A percentile compares a stretch with the other conserved stretches of the same genome.
Conservation (phyloP, 169 alveolate genomes). For the Neospora caninum region DNA sequence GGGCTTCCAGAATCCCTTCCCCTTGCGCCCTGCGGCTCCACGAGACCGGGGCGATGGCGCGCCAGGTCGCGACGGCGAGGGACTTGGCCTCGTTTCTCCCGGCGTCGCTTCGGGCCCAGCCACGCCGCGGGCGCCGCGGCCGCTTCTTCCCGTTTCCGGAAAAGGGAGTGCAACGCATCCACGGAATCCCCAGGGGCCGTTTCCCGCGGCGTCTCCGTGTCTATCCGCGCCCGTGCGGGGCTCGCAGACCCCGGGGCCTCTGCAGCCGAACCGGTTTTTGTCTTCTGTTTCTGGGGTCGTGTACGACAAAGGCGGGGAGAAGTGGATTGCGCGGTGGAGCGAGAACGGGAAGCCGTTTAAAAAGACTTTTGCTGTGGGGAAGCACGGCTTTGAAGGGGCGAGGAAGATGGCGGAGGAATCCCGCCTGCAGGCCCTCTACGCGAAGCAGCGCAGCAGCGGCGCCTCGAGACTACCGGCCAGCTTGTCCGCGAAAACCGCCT, state of each 20-base stretch:
- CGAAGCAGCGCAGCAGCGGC: not conserved
- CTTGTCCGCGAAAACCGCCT: not conserved
- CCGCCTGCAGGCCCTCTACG: constrained; percentile 15
- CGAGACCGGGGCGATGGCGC: not conserved
- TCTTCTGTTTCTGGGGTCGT: constrained; percentile 10
- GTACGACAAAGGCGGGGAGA: constrained; percentile 23
- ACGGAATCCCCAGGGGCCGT: not conserved
- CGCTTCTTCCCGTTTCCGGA: too few species aligned
- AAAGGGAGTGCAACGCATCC: not conserved
- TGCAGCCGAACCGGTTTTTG: not conserved
- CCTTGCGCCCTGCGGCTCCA: not conserved
- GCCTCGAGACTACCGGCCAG: not conserved
- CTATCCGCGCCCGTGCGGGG: not conserved
- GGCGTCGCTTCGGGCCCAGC: too few species aligned
- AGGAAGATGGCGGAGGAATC: constrained; percentile 20
- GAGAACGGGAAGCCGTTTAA: constrained; percentile 12
- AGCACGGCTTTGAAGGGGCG: constrained; percentile 27
- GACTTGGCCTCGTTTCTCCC: too few species aligned
- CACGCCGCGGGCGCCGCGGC: too few species aligned
- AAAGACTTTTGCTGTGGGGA: constrained; percentile 15
- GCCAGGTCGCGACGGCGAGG: too few species aligned
- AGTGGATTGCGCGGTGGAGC: constrained; percentile 48
- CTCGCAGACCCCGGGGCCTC: not conserved
- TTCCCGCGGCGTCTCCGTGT: too few species aligned
- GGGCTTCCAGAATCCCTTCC: not conserved